Evolutionary conservation across 2,329 filamentous ascomycete genomes (phyloP).

Genomic region (Penicillium sp.): DNA sequence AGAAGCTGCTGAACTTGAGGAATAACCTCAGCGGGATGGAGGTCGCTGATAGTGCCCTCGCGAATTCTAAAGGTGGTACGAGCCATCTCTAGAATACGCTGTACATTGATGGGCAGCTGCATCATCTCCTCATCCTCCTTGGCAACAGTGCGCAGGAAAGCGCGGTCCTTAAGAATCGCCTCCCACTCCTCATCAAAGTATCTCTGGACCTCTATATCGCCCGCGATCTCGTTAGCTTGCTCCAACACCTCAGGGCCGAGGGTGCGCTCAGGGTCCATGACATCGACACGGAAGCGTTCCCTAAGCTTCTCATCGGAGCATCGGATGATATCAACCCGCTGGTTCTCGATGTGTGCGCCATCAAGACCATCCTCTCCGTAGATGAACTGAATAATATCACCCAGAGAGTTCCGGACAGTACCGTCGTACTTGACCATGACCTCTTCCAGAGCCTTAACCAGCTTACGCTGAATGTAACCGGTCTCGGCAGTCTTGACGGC

Average conservation of each 20-base stretch:
- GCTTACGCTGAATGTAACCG: constrained; percentile 95
- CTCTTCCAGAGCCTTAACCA: constrained; percentile 97
- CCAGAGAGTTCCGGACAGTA: constrained; percentile 92
- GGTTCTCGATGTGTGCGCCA: constrained; percentile 87
- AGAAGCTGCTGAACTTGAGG: constrained; percentile 70
- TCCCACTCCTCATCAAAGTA: constrained; percentile 88
- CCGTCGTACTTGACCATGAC: constrained; percentile 97
- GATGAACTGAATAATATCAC: constrained; percentile 93
- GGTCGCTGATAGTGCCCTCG: constrained; percentile 75
- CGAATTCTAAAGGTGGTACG: constrained; percentile 89
- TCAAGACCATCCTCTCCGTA: constrained; percentile 98
- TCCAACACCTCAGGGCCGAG: constrained; percentile 70
- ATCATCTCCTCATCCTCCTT: constrained; percentile 77
- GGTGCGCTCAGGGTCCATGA: constrained; percentile 64
- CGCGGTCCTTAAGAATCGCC: constrained; percentile 66
- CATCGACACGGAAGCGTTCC: constrained; percentile 75
- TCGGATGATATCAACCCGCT: constrained; percentile 79
- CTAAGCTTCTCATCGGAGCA: constrained; percentile 74
- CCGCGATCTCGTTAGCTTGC: constrained; percentile 77
- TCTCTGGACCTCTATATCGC: constrained; percentile 80
- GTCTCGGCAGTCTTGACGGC: constrained; percentile 99
- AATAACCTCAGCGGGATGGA: constrained; percentile 83
- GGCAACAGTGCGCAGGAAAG: constrained; percentile 65
- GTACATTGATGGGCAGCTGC: constrained; percentile 87
- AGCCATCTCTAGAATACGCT: constrained; percentile 83